These are phyloP conservation scores for Jackrogersella multiformis DNA, from an alignment of 495 filamentous ascomycete species.

Conservation along the genomic window DNA sequence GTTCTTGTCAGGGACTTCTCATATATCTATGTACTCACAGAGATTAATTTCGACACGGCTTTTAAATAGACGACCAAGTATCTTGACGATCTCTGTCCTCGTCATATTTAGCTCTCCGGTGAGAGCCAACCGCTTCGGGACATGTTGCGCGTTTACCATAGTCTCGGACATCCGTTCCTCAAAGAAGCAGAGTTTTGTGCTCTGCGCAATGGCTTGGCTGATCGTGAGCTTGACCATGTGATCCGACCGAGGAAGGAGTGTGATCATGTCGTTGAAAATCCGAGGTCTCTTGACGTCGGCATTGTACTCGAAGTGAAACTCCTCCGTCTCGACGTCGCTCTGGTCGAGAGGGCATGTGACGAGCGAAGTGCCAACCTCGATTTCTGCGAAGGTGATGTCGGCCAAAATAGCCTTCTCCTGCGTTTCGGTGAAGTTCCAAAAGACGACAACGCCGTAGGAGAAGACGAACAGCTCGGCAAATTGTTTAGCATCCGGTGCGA, in stretches of 20 bases:
- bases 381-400: slow-evolving; percentile 89
- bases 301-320: slow-evolving; percentile 98
- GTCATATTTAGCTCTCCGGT: slow-evolving; percentile 93
- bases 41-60: slow-evolving; percentile 97
- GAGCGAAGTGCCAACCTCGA: slow-evolving; percentile 64
- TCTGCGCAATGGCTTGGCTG: slow-evolving; percentile 95
- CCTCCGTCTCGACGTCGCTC: slow-evolving; percentile 95
- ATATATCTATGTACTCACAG: slow-evolving; percentile 66
- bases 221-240: slow-evolving; percentile 99
- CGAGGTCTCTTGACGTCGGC: slow-evolving; percentile 82
- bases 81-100: slow-evolving; percentile 88
- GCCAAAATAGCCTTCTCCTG: slow-evolving; percentile 98
- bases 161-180: slow-evolving; percentile 96
- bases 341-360: slow-evolving; percentile 77
- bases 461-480: slow-evolving; percentile 99
- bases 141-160: slow-evolving; percentile 90
- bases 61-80: slow-evolving; percentile 89
- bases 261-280: slow-evolving; percentile 99
- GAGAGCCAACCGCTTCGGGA: slow-evolving; percentile 86
- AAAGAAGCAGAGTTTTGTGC: slow-evolving; percentile 95
- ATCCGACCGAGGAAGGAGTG: slow-evolving; percentile 83
- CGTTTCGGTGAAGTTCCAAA: slow-evolving; percentile 96
- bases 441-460: slow-evolving; percentile 96
- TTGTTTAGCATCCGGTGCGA: slow-evolving; percentile 69
- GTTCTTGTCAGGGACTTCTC: slow-evolving; percentile 11